Percentiles rank a stretch among this genome's conserved stretches.
Evolutionary conservation across 164 flowering plant species (phyloP).

Genomic region (Stephania cephalantha): DNA sequence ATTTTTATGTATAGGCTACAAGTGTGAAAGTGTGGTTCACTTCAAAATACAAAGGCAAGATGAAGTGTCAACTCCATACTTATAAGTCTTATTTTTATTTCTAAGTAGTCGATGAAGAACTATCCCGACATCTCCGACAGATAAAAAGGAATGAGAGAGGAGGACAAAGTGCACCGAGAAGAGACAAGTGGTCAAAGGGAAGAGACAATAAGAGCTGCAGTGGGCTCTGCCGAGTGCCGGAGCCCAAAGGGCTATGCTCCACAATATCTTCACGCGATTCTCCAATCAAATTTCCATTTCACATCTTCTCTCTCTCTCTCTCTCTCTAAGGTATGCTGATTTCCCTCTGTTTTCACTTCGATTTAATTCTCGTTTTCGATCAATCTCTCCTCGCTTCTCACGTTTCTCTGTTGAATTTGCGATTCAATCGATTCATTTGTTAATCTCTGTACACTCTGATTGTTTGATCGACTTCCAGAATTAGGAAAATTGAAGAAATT

Average conservation of each 20-base stretch:
- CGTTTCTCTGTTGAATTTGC: background rate
- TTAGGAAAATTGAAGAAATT: background rate
- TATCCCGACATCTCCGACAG: too few relatives aligned
- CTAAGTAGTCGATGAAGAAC: too few relatives aligned
- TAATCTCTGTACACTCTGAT: background rate
- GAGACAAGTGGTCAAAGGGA: background rate
- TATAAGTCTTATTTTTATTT: too few relatives aligned
- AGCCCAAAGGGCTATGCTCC: background rate
- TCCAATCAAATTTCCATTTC: background rate
- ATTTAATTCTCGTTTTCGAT: background rate
- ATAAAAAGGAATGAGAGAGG: background rate
- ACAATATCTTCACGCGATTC: background rate
- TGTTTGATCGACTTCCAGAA: background rate
- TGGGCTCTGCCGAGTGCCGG: constrained; percentile 2
- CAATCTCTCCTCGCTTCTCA: background rate
- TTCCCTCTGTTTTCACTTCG: background rate
- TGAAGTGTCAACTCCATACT: too few relatives aligned
- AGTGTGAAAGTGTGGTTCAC: too few relatives aligned
- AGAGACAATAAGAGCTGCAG: background rate
- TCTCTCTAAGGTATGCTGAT: background rate
- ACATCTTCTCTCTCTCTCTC: background rate
- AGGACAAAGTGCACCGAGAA: background rate
- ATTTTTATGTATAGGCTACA: too few relatives aligned
- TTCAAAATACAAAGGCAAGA: too few relatives aligned
- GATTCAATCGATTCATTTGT: background rate